A percentile compares a stretch with the other conserved stretches of the same genome.
phyloP scores from a whole-genome alignment of 2,329 filamentous ascomycete species.

The Alternaria viburni region DNA sequence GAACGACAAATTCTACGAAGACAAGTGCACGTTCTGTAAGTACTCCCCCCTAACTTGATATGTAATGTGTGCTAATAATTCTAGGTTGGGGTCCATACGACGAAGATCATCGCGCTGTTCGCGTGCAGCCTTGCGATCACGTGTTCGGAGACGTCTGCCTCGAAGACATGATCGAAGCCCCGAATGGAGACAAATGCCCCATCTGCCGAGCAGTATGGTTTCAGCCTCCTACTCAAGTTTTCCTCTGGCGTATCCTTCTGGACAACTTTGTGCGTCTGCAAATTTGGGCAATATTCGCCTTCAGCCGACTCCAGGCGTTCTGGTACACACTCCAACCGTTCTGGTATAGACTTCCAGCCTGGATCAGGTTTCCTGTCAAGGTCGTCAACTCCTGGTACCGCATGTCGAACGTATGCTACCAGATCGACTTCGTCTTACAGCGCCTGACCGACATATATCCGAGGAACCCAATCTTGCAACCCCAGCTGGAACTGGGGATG shows the following conservation, averaged over 20 bases:
- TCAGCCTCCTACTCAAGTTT: background rate
- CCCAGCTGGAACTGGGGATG: background rate
- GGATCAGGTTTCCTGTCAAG: background rate
- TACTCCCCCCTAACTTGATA: background rate
- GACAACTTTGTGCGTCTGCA: background rate
- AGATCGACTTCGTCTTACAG: background rate
- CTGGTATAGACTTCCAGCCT: background rate
- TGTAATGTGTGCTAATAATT: background rate
- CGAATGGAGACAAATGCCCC: slow-evolving; percentile 14
- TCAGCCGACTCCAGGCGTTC: background rate
- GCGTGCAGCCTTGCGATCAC: slow-evolving; percentile 21
- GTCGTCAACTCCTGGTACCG: background rate
- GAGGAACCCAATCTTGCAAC: background rate
- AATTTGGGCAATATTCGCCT: background rate
- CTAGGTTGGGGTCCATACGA: slow-evolving; percentile 19
- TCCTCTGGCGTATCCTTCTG: background rate
- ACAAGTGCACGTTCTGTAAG: slow-evolving; percentile 16
- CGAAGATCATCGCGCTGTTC: slow-evolving; percentile 12
- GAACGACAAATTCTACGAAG: slow-evolving; percentile 16
- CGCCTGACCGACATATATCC: background rate
- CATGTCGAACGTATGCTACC: background rate
- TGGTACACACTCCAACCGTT: background rate
- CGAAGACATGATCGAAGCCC: background rate
- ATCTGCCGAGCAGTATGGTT: slow-evolving; percentile 10
- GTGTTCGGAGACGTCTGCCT: slow-evolving; percentile 20